These are phyloP conservation scores for Stephanodiscus triporus DNA, from an alignment of 108 stramenopile genomes.

Conservation along the genomic window DNA sequence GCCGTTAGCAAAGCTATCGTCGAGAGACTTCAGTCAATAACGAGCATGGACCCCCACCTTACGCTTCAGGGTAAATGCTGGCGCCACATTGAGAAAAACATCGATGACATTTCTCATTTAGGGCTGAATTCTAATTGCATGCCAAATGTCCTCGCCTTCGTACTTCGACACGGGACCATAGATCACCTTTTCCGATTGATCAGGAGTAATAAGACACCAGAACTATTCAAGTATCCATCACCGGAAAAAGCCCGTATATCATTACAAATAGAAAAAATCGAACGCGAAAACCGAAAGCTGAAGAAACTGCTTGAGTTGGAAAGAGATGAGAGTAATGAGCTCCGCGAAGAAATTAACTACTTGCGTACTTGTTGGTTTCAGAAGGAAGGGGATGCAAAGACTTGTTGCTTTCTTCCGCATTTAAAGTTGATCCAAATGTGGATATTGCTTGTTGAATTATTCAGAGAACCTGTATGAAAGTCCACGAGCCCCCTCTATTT, in stretches of 20 bases:
- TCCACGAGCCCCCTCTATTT: slow-evolving; percentile 33
- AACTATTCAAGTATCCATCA: slow-evolving; percentile 25
- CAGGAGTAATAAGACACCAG: slow-evolving; percentile 18
- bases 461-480: not conserved
- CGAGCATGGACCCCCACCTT: slow-evolving; percentile 12
- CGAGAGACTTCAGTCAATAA: slow-evolving; percentile 6
- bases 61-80: slow-evolving; percentile 16
- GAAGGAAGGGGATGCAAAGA: not conserved
- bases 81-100: slow-evolving; percentile 15
- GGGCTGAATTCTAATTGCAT: slow-evolving; percentile 26
- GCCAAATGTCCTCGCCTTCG: slow-evolving; percentile 32
- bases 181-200: slow-evolving; percentile 24
- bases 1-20: slow-evolving; percentile 2
- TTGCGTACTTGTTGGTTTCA: slow-evolving; percentile 6
- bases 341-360: slow-evolving; percentile 15
- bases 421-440: slow-evolving; percentile 14
- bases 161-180: slow-evolving; percentile 23
- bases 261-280: slow-evolving; percentile 29
- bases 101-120: slow-evolving; percentile 26
- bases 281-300: slow-evolving; percentile 31
- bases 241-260: slow-evolving; percentile 41
- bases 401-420: slow-evolving; percentile 20
- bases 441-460: slow-evolving; percentile 12
- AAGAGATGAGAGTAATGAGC: slow-evolving; percentile 20
- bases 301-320: slow-evolving; percentile 31